phyloP scores from a whole-genome alignment of 139 green algal species.

The Volvox africanus region DNA sequence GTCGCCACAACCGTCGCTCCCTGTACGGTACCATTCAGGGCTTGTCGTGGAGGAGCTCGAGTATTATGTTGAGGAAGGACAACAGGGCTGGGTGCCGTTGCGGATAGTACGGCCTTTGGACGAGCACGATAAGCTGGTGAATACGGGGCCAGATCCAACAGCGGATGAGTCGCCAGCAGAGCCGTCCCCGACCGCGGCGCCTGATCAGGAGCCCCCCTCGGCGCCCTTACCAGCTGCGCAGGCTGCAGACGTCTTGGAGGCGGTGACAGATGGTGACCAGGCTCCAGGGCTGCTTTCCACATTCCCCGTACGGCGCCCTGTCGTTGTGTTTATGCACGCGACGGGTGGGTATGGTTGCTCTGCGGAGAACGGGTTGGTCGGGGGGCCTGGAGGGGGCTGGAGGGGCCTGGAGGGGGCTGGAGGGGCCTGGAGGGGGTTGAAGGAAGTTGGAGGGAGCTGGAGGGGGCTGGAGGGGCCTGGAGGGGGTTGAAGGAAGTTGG shows the following conservation, averaged over 20 bases:
- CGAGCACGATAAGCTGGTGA: neutral
- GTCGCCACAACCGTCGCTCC: too few relatives aligned
- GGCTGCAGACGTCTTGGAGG: neutral
- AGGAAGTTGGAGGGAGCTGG: too few relatives aligned
- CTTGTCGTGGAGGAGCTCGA: conserved; percentile 57
- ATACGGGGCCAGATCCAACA: neutral
- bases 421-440: too few relatives aligned
- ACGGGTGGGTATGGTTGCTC: conserved; percentile 37
- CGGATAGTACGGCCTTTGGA: conserved; percentile 45
- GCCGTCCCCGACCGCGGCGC: neutral
- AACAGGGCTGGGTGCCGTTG: conserved; percentile 73
- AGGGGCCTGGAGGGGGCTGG: neutral
- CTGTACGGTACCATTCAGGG: conserved; percentile 5
- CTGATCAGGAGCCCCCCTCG: neutral
- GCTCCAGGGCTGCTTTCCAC: neutral
- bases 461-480: neutral
- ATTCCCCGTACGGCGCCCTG: neutral
- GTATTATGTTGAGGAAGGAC: conserved; percentile 39
- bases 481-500: too few relatives aligned
- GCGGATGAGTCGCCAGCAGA: neutral
- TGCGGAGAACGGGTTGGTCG: too few relatives aligned
- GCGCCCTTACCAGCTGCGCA: too few relatives aligned
- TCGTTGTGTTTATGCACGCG: conserved; percentile 57
- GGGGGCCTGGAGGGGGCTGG: neutral
- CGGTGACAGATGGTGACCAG: neutral